Percentiles rank a stretch among this genome's conserved stretches.
phyloP scores from a whole-genome alignment of 2,329 filamentous ascomycete genomes.

The Paecilomyces sp. region DNA sequence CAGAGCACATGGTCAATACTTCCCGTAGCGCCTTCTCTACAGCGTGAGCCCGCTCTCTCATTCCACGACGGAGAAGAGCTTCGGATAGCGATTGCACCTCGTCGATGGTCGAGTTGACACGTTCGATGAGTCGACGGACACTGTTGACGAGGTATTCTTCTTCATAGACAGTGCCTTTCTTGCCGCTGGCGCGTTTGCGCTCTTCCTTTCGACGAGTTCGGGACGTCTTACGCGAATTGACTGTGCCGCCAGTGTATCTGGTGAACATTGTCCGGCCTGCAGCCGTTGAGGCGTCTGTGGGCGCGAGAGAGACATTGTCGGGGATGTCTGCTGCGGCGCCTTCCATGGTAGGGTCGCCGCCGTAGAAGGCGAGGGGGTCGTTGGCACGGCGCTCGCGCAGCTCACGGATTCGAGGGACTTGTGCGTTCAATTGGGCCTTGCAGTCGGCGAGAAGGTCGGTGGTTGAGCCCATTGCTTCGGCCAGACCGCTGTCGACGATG shows the following conservation, averaged over 20 bases:
- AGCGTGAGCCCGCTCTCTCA: conserved; percentile 79
- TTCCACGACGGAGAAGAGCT: conserved; percentile 68
- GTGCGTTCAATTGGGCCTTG: conserved; percentile 72
- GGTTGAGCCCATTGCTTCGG: conserved; percentile 71
- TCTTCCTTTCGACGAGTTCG: conserved; percentile 88
- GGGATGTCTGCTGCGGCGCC: conserved; percentile 63
- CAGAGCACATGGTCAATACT: conserved; percentile 62
- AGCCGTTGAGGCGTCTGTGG: conserved; percentile 72
- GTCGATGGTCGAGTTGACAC: conserved; percentile 63
- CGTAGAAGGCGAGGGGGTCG: conserved; percentile 84
- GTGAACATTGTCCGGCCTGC: conserved; percentile 82
- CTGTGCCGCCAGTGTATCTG: conserved; percentile 69
- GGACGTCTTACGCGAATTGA: conserved; percentile 61
- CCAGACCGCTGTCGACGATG: conserved; percentile 70
- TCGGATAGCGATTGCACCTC: conserved; percentile 71
- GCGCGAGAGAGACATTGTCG: conserved; percentile 86
- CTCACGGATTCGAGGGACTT: conserved; percentile 78
- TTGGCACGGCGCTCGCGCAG: conserved; percentile 72
- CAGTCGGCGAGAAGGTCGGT: conserved; percentile 94
- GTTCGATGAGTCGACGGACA: conserved; percentile 72
- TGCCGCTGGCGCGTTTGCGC: conserved; percentile 86
- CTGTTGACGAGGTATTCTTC: conserved; percentile 94
- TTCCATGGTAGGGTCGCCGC: conserved; percentile 58
- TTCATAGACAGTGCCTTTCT: conserved; percentile 96
- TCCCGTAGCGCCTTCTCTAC: conserved; percentile 68